Evolutionary conservation across 2,329 filamentous ascomycete species (phyloP).

Genomic region (Teratosphaeria zuluensis): DNA sequence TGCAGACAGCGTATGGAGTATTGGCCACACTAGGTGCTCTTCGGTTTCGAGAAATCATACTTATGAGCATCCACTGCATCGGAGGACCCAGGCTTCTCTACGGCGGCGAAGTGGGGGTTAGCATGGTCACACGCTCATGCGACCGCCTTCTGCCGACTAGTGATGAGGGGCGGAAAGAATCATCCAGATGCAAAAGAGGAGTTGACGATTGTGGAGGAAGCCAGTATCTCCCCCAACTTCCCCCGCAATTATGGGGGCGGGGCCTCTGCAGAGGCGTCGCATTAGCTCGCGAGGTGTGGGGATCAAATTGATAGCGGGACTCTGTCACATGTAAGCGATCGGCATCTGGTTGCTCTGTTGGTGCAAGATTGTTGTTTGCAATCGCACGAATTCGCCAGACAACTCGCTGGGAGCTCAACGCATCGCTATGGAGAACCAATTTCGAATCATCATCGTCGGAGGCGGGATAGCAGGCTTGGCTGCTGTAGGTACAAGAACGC

Average conservation of each 20-base stretch:
- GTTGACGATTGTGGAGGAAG: not conserved
- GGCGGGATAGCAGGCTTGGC: conserved; percentile 24
- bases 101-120: not conserved
- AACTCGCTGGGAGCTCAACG: too few species aligned
- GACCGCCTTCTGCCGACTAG: not conserved
- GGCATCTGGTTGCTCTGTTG: not conserved
- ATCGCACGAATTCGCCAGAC: too few species aligned
- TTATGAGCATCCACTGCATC: not conserved
- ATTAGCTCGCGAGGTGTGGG: too few species aligned
- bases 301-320: not conserved
- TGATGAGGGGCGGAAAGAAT: too few species aligned
- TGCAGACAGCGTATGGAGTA: not conserved
- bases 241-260: not conserved
- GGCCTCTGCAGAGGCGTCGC: too few species aligned
- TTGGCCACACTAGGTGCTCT: not conserved
- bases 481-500: conserved; percentile 6
- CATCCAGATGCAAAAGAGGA: not conserved
- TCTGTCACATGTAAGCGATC: not conserved
- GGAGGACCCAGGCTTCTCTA: not conserved
- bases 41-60: not conserved
- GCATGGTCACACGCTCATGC: not conserved
- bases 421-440: conserved; percentile 6
- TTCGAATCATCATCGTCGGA: conserved; percentile 26
- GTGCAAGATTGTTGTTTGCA: too few species aligned
- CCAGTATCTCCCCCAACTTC: too few species aligned